Conservation (phyloP, 768 basidiomycete species). For the Leccinellum luteum region DNA sequence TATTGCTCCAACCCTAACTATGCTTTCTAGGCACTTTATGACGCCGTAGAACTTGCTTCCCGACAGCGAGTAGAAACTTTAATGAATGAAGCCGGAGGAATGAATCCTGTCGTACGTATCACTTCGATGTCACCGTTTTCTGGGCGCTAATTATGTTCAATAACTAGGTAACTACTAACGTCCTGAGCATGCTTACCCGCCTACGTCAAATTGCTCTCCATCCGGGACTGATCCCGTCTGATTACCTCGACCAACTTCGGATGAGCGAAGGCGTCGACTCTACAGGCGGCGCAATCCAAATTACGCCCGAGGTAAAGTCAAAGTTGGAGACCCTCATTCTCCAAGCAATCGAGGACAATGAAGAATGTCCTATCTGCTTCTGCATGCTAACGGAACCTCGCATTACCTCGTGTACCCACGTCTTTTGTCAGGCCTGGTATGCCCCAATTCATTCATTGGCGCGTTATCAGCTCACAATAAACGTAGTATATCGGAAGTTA, state of each 20-base stretch:
- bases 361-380: conserved; percentile 83
- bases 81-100: conserved; percentile 40
- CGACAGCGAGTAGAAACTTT: conserved; percentile 58
- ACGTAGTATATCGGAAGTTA: conserved; percentile 63
- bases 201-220: conserved; percentile 81
- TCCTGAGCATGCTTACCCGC: conserved; percentile 81
- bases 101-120: conserved; percentile 40
- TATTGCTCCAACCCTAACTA: not conserved
- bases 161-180: conserved; percentile 60
- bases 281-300: conserved; percentile 26
- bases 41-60: conserved; percentile 63
- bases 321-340: conserved; percentile 58
- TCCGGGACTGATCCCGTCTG: conserved; percentile 66
- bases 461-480: not conserved
- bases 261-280: conserved; percentile 26
- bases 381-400: conserved; percentile 56
- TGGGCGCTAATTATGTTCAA: conserved; percentile 1
- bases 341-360: conserved; percentile 72
- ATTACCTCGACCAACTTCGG: conserved; percentile 66
- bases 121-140: not conserved
- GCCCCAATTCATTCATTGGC: conserved; percentile 6
- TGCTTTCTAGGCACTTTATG: conserved; percentile 54
- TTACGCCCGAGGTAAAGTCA: conserved; percentile 53
- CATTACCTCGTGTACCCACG: conserved; percentile 72
- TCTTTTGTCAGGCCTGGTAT: conserved; percentile 71